Conservation (phyloP, 2,329 filamentous ascomycete species). For the Claviceps spartinae region DNA sequence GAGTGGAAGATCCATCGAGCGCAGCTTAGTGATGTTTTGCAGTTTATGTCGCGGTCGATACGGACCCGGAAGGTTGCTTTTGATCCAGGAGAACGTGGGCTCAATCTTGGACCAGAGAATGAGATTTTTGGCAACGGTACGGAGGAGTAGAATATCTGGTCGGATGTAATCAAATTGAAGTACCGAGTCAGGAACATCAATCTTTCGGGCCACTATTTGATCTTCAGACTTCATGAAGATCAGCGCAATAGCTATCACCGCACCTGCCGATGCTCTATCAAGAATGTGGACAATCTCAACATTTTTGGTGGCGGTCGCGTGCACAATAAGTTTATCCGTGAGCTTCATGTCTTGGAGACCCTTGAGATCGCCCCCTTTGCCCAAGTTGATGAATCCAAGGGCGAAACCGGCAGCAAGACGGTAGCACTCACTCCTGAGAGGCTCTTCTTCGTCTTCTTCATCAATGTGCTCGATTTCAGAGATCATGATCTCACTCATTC, state of each 20-base stretch:
- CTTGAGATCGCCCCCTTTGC: conserved; percentile 74
- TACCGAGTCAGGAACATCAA: conserved; percentile 81
- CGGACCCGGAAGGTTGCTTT: conserved; percentile 53
- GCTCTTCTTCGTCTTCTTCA: conserved; percentile 67
- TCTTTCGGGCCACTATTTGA: conserved; percentile 70
- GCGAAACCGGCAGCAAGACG: conserved; percentile 87
- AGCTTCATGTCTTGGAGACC: conserved; percentile 90
- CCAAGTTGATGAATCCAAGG: conserved; percentile 86
- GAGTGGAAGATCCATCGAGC: conserved; percentile 76
- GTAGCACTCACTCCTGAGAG: conserved; percentile 87
- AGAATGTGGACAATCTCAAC: conserved; percentile 86
- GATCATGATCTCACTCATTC: conserved; percentile 98
- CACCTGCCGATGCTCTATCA: conserved; percentile 86
- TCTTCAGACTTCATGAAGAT: conserved; percentile 98
- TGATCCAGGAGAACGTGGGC: conserved; percentile 62
- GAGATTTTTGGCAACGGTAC: conserved; percentile 77
- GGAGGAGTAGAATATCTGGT: conserved; percentile 80
- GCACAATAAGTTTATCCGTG: conserved; percentile 70
- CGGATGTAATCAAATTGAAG: conserved; percentile 92
- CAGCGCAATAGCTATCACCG: conserved; percentile 75
- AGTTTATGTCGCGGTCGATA: conserved; percentile 54
- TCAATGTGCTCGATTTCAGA: conserved; percentile 90
- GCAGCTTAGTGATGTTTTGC: conserved; percentile 44
- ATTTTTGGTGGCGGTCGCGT: conserved; percentile 80
- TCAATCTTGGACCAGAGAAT: conserved; percentile 85